Evolutionary conservation across 371 early-diverging fungal genomes (phyloP).

Genomic region (Syncephalastrum monosporum): DNA sequence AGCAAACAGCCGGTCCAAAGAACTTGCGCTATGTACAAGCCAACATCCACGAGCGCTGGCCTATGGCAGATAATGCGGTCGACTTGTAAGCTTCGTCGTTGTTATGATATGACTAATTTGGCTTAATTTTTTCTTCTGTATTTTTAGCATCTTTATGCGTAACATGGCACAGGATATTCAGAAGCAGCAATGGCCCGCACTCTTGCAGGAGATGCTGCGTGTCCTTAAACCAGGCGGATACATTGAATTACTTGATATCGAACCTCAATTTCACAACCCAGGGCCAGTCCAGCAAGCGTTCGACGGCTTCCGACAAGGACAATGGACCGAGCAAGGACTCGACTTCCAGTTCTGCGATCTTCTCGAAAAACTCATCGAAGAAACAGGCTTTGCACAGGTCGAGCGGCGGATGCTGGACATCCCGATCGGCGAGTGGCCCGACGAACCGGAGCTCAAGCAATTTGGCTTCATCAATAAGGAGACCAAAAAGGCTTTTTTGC

Average conservation of each 20-base stretch:
- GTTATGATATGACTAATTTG: background rate
- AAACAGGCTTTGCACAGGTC: slow-evolving; percentile 27
- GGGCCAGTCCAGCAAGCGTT: slow-evolving; percentile 51
- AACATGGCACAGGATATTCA: slow-evolving; percentile 33
- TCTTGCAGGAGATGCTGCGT: slow-evolving; percentile 41
- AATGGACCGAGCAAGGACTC: slow-evolving; percentile 26
- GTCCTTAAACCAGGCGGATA: slow-evolving; percentile 45
- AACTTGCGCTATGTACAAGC: slow-evolving; percentile 33
- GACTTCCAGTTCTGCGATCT: slow-evolving; percentile 23
- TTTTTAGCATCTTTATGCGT: slow-evolving; percentile 38
- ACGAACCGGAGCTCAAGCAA: slow-evolving; percentile 44
- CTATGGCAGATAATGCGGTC: slow-evolving; percentile 29
- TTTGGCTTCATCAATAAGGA: slow-evolving; percentile 54
- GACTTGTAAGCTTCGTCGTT: slow-evolving; percentile 35
- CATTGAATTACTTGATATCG: slow-evolving; percentile 40
- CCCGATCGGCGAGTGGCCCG: slow-evolving; percentile 51
- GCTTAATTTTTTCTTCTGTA: background rate
- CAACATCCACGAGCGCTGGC: slow-evolving; percentile 39
- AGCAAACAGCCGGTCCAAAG: slow-evolving; percentile 28
- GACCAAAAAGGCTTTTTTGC: slow-evolving; percentile 35
- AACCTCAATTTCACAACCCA: slow-evolving; percentile 38
- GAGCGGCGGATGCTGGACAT: slow-evolving; percentile 34
- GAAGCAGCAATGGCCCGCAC: slow-evolving; percentile 30
- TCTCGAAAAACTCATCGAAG: slow-evolving; percentile 15
- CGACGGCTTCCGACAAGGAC: slow-evolving; percentile 31